Conservation (phyloP, 2,329 filamentous ascomycete species). For the Neocucurbitaria cava region DNA sequence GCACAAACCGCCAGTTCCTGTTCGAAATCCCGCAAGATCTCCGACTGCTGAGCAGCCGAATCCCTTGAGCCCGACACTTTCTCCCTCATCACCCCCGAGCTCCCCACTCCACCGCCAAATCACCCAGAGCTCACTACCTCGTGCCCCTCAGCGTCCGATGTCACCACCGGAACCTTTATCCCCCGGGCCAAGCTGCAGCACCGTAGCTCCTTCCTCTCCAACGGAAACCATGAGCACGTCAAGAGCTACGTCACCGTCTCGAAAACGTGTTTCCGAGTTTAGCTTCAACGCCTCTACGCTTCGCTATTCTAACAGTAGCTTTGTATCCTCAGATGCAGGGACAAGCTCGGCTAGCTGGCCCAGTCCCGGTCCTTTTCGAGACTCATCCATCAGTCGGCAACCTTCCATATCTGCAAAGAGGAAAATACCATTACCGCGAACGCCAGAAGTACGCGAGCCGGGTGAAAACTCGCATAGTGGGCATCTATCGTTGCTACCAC, state of each 20-base stretch:
- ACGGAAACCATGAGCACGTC: constrained; percentile 5
- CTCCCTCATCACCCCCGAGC: background rate
- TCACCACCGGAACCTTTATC: constrained; percentile 8
- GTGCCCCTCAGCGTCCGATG: constrained; percentile 6
- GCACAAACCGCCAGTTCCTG: constrained; percentile 17
- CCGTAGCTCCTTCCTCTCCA: constrained; percentile 14
- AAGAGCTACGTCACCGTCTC: constrained; percentile 15
- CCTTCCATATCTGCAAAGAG: constrained; percentile 19
- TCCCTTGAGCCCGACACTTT: background rate
- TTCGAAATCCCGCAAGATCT: constrained; percentile 24
- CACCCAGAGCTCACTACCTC: constrained; percentile 7
- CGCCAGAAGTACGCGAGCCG: constrained; percentile 24
- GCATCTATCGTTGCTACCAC: constrained; percentile 28
- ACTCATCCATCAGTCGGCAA: constrained; percentile 16
- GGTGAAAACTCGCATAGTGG: constrained; percentile 14
- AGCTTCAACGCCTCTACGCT: constrained; percentile 72
- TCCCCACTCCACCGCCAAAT: constrained; percentile 6
- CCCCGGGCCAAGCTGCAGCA: constrained; percentile 2
- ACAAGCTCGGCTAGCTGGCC: constrained; percentile 23
- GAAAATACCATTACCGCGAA: constrained; percentile 15
- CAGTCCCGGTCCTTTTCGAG: constrained; percentile 11
- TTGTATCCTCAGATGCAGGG: constrained; percentile 78
- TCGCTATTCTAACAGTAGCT: constrained; percentile 82
- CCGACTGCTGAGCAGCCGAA: constrained; percentile 13
- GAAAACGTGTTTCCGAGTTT: constrained; percentile 34